Base-by-base conservation (phyloP, 495 filamentous ascomycete species). In the Hypoxylon cercidicola region DNA sequence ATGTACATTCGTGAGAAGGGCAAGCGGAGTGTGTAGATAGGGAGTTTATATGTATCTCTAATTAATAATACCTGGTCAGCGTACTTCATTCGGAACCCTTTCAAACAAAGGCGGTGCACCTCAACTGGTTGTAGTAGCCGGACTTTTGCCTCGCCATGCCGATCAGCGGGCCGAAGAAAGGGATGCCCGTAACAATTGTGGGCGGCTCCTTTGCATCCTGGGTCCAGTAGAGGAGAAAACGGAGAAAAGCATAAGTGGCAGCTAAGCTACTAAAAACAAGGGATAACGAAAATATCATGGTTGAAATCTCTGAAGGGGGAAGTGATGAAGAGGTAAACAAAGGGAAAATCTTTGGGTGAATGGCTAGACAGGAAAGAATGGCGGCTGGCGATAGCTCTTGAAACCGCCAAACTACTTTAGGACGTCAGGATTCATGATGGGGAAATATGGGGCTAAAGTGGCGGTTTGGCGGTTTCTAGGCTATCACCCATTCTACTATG, bases 191-290 rank as follows among this genome's bases (percentile, higher is more conserved):
- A 10, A 57, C 25, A 23, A 72, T 62, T 12, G 59, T 64, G 0
- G 66, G 66, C 4, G 72, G 72, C 34, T 74, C 72, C 47, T 37
- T 59, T 0, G 61, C 45, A 54, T 74, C 64, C 15, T 72, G 69
- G 9, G 72, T 66, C 9, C 61, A 20, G 35, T 62, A 37, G 13
- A 72, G 56, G 1, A 72, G 44, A 37, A 62, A 19, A 1, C 47
- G 58, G 39, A 72, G 64, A 39, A 72, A 69, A 21, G 67, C 2
- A 51, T 72, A 74, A 8, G 66, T 68, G 1, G 61, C 60, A 30
- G 34, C 59, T 25, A 73, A 35, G 15, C 55, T 45, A 6, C 61
- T 57, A 52, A 69, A 21, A n/a, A n/a, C n/a, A n/a, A n/a, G n/a
- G n/a, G n/a, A n/a, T n/a, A n/a, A n/a, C n/a, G n/a, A n/a, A n/a